Conservation (phyloP, 176 grass and related monocot species). For the Musa itinerans region DNA sequence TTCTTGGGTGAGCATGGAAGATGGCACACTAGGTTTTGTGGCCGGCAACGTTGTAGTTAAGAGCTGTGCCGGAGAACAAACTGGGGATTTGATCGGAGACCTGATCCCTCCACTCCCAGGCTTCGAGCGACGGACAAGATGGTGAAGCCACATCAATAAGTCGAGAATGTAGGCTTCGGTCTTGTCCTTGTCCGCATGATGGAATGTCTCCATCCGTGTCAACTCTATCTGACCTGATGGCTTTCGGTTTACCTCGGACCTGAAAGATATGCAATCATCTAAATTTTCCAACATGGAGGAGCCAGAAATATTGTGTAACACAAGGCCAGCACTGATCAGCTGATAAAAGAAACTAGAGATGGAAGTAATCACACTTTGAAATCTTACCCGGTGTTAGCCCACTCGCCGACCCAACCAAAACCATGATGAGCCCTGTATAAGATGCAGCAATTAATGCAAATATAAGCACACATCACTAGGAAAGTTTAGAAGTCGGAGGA, state of each 20-base stretch:
- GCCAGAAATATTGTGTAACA: neutral
- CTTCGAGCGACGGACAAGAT: constrained; percentile 73
- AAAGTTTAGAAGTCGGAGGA: constrained; percentile 3
- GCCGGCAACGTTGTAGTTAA: constrained; percentile 20
- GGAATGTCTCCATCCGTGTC: constrained; percentile 68
- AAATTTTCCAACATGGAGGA: neutral
- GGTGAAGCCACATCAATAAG: constrained; percentile 79
- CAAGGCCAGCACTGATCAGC: neutral
- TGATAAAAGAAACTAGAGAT: neutral
- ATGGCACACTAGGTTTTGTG: constrained; percentile 28
- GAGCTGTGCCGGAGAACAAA: constrained; percentile 50
- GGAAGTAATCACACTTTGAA: neutral
- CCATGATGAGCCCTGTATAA: constrained; percentile 67
- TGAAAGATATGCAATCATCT: constrained; percentile 12
- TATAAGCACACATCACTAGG: constrained; percentile 10
- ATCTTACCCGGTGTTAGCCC: constrained; percentile 85
- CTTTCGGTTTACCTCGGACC: constrained; percentile 56
- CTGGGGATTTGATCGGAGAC: constrained; percentile 85
- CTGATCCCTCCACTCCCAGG: constrained; percentile 39
- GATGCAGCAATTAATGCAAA: neutral
- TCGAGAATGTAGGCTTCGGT: constrained; percentile 75
- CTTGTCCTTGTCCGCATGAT: constrained; percentile 81
- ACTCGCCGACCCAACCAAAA: constrained; percentile 97
- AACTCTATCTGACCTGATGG: constrained; percentile 47
- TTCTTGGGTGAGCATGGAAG: constrained; percentile 54